Conservation (phyloP, 1,139 yeast genomes). For the Suhomyces bolitotheri region DNA sequence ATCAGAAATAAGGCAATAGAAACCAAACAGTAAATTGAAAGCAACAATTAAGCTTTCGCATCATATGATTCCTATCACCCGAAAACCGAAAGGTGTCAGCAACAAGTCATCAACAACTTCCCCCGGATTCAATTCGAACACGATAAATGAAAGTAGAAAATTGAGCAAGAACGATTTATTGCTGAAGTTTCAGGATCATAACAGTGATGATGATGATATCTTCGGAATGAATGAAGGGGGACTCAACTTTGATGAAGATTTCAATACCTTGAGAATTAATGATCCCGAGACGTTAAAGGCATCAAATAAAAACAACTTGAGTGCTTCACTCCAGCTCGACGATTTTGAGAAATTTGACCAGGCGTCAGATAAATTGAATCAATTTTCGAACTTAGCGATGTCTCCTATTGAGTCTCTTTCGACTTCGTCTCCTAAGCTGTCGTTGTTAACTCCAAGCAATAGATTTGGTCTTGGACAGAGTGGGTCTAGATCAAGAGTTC, state of each 20-base stretch:
- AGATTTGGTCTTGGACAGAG: conserved; percentile 8
- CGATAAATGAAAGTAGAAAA: conserved; percentile 4
- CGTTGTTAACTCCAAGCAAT: conserved; percentile 14
- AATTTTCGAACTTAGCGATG: conserved; percentile 9
- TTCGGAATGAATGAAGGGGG: conserved; percentile 29
- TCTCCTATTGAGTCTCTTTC: conserved; percentile 24
- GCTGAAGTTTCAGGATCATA: conserved; percentile 18
- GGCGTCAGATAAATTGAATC: conserved; percentile 3
- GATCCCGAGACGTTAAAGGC: conserved; percentile 20
- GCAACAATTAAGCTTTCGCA: no score
- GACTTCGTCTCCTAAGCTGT: conserved; percentile 28
- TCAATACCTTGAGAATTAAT: conserved; percentile 27
- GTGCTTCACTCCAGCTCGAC: conserved; percentile 9
- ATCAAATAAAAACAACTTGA: conserved; percentile 1
- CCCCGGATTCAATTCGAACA: conserved; percentile 12
- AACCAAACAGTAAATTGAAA: no score
- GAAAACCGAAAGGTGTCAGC: conserved; percentile 12
- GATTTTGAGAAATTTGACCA: conserved; percentile 9
- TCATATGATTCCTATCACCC: conserved; percentile 15
- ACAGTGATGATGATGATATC: conserved; percentile 29
- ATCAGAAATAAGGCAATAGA: no score
- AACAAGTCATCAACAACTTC: conserved; percentile 17
- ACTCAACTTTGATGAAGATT: conserved; percentile 23
- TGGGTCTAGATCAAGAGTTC: conserved; percentile 1
- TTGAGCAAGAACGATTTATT: conserved; percentile 15